Evolutionary conservation across 2,329 filamentous ascomycete genomes (phyloP).

Genomic region (Ophiostoma ips): DNA sequence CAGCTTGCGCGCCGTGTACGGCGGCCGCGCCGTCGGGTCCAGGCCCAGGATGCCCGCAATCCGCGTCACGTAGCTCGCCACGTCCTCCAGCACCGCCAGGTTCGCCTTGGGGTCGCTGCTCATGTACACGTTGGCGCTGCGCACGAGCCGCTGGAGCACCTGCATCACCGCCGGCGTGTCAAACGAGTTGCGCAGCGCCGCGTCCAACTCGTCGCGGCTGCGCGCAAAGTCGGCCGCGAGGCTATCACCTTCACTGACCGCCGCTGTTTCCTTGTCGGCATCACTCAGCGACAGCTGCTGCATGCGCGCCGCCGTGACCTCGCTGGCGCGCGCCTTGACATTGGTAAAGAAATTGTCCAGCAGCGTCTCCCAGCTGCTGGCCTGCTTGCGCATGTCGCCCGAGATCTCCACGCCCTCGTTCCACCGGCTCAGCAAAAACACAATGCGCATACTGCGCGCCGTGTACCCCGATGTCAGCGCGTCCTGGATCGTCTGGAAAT

Average conservation of each 20-base stretch:
- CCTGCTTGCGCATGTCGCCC: slow-evolving; percentile 45
- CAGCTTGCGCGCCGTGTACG: slow-evolving; percentile 27
- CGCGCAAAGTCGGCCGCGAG: slow-evolving; percentile 30
- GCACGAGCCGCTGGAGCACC: slow-evolving; percentile 47
- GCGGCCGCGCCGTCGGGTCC: slow-evolving; percentile 27
- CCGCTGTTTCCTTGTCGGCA: background rate
- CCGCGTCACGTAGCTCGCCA: slow-evolving; percentile 49
- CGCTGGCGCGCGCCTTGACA: slow-evolving; percentile 11
- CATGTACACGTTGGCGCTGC: slow-evolving; percentile 40
- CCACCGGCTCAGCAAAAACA: slow-evolving; percentile 56
- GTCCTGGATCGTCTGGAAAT: slow-evolving; percentile 58
- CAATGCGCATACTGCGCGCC: slow-evolving; percentile 48
- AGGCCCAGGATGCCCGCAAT: slow-evolving; percentile 55
- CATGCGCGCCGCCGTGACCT: slow-evolving; percentile 1
- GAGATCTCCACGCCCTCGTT: slow-evolving; percentile 58
- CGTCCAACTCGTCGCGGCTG: slow-evolving; percentile 43
- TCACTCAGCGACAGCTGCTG: slow-evolving; percentile 8
- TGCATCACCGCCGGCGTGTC: slow-evolving; percentile 52
- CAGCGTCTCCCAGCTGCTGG: slow-evolving; percentile 42
- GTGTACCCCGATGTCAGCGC: slow-evolving; percentile 50
- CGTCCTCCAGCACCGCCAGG: slow-evolving; percentile 12
- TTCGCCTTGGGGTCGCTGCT: slow-evolving; percentile 14
- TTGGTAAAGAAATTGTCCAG: slow-evolving; percentile 15
- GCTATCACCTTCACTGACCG: background rate
- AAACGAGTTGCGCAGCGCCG: slow-evolving; percentile 53